Base-by-base conservation (phyloP, 768 basidiomycete species). In the Mycena crocata region DNA sequence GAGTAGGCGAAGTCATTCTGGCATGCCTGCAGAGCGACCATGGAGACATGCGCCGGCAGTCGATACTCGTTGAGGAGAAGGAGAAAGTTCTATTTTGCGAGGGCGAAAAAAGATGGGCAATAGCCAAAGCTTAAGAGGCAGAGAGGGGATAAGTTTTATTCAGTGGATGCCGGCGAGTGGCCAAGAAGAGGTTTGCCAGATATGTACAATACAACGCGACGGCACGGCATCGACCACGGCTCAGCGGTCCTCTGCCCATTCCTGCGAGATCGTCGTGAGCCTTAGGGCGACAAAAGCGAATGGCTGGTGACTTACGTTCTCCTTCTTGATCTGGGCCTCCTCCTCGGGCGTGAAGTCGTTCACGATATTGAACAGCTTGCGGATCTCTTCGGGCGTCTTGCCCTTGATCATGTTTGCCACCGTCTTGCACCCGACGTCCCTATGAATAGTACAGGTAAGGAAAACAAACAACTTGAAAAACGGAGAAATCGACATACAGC, bases 391-490 rank as follows among this genome's bases (percentile, higher is more conserved):
- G 26, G 98, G 98, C 4, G 96, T 97, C 88, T 99, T 99, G 35
- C 98, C 98, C 85, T 99, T 99, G 88, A 99, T 99, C 98, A 99
- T 99, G 87, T 99, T 99, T 15, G 98, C 98, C 5, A 98, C 96
- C 4, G 95, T 98, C 86, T 98, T 97, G 89, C 96, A 98, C 1
- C 96, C 96, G 64, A 98, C 95, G 75, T 98, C 96, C 71, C 95
- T 97, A 70, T 51, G n/a, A n/a, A n/a, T n/a, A n/a, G n/a, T n/a
- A n/a, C n/a, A n/a, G 34, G 50, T 26, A 62, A 5, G n/a, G 21
- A 54, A 13, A 58, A 30, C 8, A 31, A 10, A 46, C 9, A 51
- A n/a, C n/a, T n/a, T n/a, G 49, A 19, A 52, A 14, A 39, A 37
- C 37, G 42, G 71, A 28, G 59, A 26, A 30, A 30, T 48, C 49